Conservation (phyloP, 106 monocot species). For the Agapanthus africanus region DNA sequence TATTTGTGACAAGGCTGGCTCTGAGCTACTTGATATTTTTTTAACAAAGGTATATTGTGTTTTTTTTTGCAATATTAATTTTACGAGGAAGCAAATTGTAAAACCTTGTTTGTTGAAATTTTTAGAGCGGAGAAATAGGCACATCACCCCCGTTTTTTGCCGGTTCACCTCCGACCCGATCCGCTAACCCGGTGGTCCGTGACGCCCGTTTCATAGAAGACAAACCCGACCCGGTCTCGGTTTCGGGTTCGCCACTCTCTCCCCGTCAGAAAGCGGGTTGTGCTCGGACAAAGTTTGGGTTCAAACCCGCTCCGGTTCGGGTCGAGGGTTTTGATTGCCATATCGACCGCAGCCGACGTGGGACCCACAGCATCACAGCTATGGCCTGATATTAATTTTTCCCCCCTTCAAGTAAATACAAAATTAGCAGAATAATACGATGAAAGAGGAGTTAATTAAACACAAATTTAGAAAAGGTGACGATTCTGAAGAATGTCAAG, state of each 20-base stretch:
- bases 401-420: neutral
- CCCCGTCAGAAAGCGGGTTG: constrained; percentile 3
- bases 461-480: neutral
- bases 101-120: neutral
- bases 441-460: neutral
- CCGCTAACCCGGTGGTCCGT: constrained; percentile 20
- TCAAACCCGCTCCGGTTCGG: constrained; percentile 26
- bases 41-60: constrained; percentile 27
- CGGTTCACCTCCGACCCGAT: constrained; percentile 25
- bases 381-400: constrained; percentile 19
- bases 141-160: constrained; percentile 11
- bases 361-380: constrained; percentile 26
- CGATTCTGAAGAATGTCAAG: neutral
- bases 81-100: too few relatives aligned
- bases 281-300: constrained; percentile 15
- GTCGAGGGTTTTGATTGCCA: constrained; percentile 46
- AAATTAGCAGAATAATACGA: neutral
- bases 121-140: constrained; percentile 9
- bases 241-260: neutral
- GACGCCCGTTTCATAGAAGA: constrained; percentile 12
- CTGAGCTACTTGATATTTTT: constrained; percentile 34
- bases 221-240: neutral
- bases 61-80: neutral
- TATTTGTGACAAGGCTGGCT: constrained; percentile 20
- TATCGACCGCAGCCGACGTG: constrained; percentile 15